Percentiles rank a stretch among this genome's conserved stretches.
These are phyloP conservation scores for Nicotiana rustica DNA, from an alignment of 305 asterid genomes.

Conservation along the genomic window DNA sequence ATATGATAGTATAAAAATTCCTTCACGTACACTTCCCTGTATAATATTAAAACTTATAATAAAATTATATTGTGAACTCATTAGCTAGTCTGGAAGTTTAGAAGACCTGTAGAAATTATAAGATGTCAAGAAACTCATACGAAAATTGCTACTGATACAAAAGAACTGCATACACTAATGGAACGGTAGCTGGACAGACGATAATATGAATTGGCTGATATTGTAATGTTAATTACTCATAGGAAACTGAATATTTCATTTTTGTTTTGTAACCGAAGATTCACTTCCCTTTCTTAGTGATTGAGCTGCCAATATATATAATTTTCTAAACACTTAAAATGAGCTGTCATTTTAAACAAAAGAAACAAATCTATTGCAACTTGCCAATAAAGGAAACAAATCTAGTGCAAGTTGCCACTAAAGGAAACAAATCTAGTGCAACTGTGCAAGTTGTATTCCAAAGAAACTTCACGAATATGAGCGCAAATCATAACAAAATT, in stretches of 20 bases:
- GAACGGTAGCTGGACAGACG: background rate
- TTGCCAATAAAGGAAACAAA: conserved; percentile 13
- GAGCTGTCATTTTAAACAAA: background rate
- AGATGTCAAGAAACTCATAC: background rate
- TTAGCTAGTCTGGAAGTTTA: background rate
- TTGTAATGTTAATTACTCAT: background rate
- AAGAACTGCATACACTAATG: background rate
- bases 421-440: background rate
- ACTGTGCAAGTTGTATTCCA: background rate
- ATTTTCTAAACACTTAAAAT: background rate
- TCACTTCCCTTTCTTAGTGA: conserved; percentile 8
- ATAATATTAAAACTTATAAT: background rate
- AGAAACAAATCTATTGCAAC: background rate
- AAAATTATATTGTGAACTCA: background rate
- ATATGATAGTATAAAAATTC: background rate
- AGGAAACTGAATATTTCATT: background rate
- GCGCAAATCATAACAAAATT: conserved; percentile 30
- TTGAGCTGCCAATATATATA: background rate
- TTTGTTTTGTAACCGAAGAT: too few relatives aligned
- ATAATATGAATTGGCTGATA: background rate
- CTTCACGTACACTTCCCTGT: background rate
- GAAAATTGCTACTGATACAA: background rate
- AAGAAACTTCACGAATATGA: conserved; percentile 34
- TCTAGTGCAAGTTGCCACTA: background rate
- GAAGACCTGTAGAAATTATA: background rate